These are phyloP conservation scores for Jatropha curcas DNA, from an alignment of 345 rosid genomes.

Conservation along the genomic window DNA sequence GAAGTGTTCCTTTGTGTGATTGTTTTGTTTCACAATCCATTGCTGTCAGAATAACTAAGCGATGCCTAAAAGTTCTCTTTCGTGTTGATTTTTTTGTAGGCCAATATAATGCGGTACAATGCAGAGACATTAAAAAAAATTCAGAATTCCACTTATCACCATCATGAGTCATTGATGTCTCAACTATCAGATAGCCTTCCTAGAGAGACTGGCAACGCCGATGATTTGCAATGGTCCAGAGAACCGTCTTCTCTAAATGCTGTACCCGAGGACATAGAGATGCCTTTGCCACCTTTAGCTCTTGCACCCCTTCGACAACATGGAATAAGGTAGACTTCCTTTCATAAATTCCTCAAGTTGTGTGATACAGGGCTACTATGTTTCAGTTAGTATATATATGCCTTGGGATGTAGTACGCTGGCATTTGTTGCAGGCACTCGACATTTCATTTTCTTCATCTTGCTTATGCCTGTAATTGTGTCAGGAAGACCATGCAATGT, in stretches of 20 bases:
- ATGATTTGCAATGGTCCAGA: constrained; percentile 30
- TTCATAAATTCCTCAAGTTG: neutral
- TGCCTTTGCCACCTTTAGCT: constrained; percentile 91
- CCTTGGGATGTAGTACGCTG: neutral
- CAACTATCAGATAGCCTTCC: constrained; percentile 43
- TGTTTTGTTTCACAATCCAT: neutral
- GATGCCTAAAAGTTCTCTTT: constrained; percentile 11
- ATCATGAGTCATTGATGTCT: constrained; percentile 50
- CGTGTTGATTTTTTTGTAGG: constrained; percentile 38
- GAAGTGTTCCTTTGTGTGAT: neutral
- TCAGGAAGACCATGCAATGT: constrained; percentile 95
- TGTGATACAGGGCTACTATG: neutral
- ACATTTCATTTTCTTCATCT: neutral
- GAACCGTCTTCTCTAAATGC: constrained; percentile 39
- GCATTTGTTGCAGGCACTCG: neutral
- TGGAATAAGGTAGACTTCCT: constrained; percentile 61
- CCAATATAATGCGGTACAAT: constrained; percentile 73
- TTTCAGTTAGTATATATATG: neutral
- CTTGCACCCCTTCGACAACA: constrained; percentile 59
- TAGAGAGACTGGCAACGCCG: constrained; percentile 23
- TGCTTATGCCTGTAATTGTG: constrained; percentile 54
- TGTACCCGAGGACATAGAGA: constrained; percentile 60
- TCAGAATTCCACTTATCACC: constrained; percentile 36
- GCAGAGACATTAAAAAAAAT: constrained; percentile 66
- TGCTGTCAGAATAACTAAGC: neutral